phyloP scores from a whole-genome alignment of 768 basidiomycete species.

The Neoboletus brunneissimus region DNA sequence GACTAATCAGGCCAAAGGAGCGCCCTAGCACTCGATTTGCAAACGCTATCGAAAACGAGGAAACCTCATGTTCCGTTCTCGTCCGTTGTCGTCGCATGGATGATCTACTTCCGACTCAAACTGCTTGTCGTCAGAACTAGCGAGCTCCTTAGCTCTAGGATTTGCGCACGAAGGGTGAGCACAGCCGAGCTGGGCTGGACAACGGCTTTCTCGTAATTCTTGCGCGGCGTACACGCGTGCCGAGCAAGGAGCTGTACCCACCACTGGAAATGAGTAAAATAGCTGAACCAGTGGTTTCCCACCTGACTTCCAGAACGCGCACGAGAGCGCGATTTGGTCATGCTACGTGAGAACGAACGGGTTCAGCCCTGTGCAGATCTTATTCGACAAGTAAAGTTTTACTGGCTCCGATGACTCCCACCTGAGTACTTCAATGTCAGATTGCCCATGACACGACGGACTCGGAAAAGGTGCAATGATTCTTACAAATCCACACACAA shows the following conservation, averaged over 20 bases:
- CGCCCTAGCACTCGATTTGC: background rate
- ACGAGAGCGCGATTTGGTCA: background rate
- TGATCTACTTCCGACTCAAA: slow-evolving; percentile 26
- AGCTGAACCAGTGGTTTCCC: background rate
- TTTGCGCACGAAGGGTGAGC: slow-evolving; percentile 40
- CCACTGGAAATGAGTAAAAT: slow-evolving; percentile 43
- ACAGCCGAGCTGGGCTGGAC: slow-evolving; percentile 50
- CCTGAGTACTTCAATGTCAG: too few species aligned
- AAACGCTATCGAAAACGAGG: background rate
- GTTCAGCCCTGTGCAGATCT: background rate
- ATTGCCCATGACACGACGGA: too few species aligned
- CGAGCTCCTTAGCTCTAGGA: slow-evolving; percentile 30
- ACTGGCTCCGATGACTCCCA: too few species aligned
- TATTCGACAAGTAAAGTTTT: too few species aligned
- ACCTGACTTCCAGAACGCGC: too few species aligned
- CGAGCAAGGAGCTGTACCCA: slow-evolving; percentile 60
- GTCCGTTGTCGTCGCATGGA: slow-evolving; percentile 8
- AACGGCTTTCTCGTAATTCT: slow-evolving; percentile 32
- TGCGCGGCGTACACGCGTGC: slow-evolving; percentile 17
- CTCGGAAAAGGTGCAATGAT: background rate
- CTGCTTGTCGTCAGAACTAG: slow-evolving; percentile 9
- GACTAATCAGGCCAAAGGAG: slow-evolving; percentile 10
- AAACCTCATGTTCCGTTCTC: background rate
- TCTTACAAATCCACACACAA: background rate
- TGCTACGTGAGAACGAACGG: background rate